These are phyloP conservation scores for Aureobasidium sp. DNA, from an alignment of 2,329 filamentous ascomycete species.

Conservation along the genomic window DNA sequence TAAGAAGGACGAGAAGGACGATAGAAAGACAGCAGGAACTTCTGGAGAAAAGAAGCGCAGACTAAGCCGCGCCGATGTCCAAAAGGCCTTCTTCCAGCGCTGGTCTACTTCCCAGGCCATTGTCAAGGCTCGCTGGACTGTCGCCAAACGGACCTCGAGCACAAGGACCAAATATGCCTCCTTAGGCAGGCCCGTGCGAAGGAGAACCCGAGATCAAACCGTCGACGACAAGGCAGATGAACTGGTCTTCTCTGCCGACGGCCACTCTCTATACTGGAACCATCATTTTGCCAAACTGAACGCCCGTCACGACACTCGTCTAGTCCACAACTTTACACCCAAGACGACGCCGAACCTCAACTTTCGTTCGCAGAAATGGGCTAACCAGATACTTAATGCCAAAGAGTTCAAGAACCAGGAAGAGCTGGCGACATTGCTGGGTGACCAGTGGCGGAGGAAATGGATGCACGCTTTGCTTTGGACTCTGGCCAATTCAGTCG, in stretches of 20 bases:
- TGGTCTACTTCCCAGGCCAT: neutral
- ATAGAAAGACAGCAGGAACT: neutral
- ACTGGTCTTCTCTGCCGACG: slow-evolving; percentile 7
- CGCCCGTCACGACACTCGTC: slow-evolving; percentile 10
- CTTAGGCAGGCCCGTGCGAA: slow-evolving; percentile 3
- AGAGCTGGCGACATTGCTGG: slow-evolving; percentile 15
- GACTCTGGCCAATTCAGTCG: slow-evolving; percentile 37
- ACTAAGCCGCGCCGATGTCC: neutral
- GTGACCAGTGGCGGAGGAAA: slow-evolving; percentile 10
- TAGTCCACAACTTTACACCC: neutral
- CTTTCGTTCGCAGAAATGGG: slow-evolving; percentile 18
- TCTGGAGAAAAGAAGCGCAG: neutral
- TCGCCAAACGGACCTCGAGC: neutral
- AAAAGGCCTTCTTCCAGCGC: neutral
- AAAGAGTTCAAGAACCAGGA: slow-evolving; percentile 21
- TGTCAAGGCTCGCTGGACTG: slow-evolving; percentile 11
- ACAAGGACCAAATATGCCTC: neutral
- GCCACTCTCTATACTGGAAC: slow-evolving; percentile 17
- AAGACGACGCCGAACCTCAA: slow-evolving; percentile 16
- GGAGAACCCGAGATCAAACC: neutral
- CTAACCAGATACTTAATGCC: slow-evolving; percentile 15
- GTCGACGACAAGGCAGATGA: neutral
- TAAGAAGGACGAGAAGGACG: neutral
- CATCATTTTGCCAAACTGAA: slow-evolving; percentile 18
- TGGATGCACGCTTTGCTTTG: slow-evolving; percentile 42